Percentiles rank a stretch among this genome's conserved stretches.
phyloP scores from a whole-genome alignment of 108 stramenopile genomes.

The Aurantiochytrium sp. region DNA sequence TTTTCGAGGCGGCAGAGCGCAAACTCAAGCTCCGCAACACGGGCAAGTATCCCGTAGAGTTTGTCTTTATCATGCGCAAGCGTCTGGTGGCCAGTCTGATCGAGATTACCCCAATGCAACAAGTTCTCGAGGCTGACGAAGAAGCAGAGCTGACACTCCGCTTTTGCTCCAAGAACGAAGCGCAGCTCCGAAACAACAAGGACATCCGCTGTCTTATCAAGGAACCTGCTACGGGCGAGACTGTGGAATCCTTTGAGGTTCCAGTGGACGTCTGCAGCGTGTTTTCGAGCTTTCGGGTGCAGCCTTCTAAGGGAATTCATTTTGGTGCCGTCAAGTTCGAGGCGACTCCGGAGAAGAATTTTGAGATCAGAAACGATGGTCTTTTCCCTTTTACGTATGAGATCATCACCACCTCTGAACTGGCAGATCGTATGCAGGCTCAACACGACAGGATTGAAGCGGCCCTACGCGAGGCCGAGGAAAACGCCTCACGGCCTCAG shows the following conservation, averaged over 20 bases:
- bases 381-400: slow-evolving; percentile 41
- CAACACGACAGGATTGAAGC: slow-evolving; percentile 29
- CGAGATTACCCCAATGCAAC: slow-evolving; percentile 28
- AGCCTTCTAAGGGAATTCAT: slow-evolving; percentile 44
- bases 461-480: slow-evolving; percentile 11
- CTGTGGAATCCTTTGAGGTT: slow-evolving; percentile 46
- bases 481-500: background rate
- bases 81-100: slow-evolving; percentile 23
- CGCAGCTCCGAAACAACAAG: slow-evolving; percentile 36
- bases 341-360: slow-evolving; percentile 24
- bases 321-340: slow-evolving; percentile 50
- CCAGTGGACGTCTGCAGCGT: slow-evolving; percentile 25
- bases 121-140: slow-evolving; percentile 34
- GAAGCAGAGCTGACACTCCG: slow-evolving; percentile 32
- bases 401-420: background rate
- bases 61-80: slow-evolving; percentile 28
- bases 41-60: slow-evolving; percentile 51
- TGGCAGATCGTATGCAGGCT: background rate
- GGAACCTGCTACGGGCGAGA: slow-evolving; percentile 51
- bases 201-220: slow-evolving; percentile 43
- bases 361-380: slow-evolving; percentile 53
- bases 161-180: slow-evolving; percentile 34
- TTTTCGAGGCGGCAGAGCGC: slow-evolving; percentile 34
- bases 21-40: slow-evolving; percentile 38
- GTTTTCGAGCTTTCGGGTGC: slow-evolving; percentile 36